phyloP scores from a whole-genome alignment of 176 grass and related monocot genomes.

The Aegilops tauschii region DNA sequence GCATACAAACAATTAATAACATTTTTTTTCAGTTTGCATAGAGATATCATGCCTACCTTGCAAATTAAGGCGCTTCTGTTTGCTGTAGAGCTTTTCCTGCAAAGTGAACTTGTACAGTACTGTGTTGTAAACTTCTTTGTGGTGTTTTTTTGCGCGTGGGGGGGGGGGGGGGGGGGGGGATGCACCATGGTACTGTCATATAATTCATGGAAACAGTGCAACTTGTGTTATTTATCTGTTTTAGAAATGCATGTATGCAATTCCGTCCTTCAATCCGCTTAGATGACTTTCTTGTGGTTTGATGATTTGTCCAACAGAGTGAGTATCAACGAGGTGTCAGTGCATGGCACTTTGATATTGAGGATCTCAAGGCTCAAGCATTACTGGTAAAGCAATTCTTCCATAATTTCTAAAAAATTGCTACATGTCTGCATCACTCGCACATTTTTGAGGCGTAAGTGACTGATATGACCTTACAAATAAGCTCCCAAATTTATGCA shows the following conservation, averaged over 20 bases:
- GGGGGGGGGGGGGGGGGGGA: no score
- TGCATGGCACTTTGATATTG: conserved; percentile 98
- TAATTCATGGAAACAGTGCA: neutral
- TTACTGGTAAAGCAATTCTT: conserved; percentile 57
- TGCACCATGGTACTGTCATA: neutral
- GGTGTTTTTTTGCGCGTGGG: no score
- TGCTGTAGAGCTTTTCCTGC: neutral
- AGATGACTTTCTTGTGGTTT: neutral
- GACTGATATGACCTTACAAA: conserved; percentile 17
- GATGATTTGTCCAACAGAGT: conserved; percentile 45
- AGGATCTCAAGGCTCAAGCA: conserved; percentile 96
- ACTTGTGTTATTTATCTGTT: neutral
- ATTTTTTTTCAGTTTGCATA: neutral
- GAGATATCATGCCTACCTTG: neutral
- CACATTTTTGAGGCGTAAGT: neutral
- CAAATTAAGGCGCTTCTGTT: neutral
- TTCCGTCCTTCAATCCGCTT: neutral
- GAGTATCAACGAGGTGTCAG: conserved; percentile 97
- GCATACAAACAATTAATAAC: conserved; percentile 12
- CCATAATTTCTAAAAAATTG: neutral
- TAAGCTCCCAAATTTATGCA: conserved; percentile 26
- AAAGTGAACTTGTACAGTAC: neutral
- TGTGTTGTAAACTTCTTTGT: neutral
- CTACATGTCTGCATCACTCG: neutral
- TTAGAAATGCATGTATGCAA: neutral